Evolutionary conservation across 768 basidiomycete genomes (phyloP), one percentile per base, ranked within the genome.

Genomic region (Baorangia bicolor): DNA sequence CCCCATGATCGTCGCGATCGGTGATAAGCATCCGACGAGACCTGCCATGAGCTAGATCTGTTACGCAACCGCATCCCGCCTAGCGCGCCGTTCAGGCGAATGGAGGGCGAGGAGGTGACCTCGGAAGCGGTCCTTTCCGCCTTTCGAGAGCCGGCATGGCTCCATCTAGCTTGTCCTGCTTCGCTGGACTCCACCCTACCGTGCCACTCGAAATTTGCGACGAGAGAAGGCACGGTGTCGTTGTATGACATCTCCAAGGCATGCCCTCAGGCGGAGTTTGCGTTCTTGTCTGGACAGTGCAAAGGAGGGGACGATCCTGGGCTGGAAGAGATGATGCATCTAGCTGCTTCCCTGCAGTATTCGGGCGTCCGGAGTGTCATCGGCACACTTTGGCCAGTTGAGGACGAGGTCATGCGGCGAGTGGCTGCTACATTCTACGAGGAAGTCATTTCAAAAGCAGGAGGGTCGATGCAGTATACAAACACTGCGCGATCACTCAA

Each of bases 161-260:
- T 71, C 3, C 78, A 81, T 50, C 49, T 79, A 7, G 73, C 77
- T 1, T 78, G 76, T 49, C 74, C 76, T 30, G 75, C 69, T 18
- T 51, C 62, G 23, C 71, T 77, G 45, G 66, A 78, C 46, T 1
- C 51, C 11, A 12, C 46, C 0, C 11, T 68, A 3, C 74, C 75
- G 13, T 63, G 64, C 38, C 52, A 55, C 0, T 72, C 69, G 23
- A 63, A 58, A 5, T 72, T 77, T 40, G 48, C 33, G 13, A 64
- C 70, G 13, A 55, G 59, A 11, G 66, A 73, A 21, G 64, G 64
- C 3, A 21, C 20, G 41, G 4, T 69, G 38, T 45, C 58, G n/a
- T 21, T 77, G n/a, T 58, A 42, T 2, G 63, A 70, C 21, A 57
- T 75, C 27, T 57, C 69, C 40, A 49, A 42, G 27, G 60, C 55